Conservation (phyloP, 208 protist species). For the Spongospora subterranea region DNA sequence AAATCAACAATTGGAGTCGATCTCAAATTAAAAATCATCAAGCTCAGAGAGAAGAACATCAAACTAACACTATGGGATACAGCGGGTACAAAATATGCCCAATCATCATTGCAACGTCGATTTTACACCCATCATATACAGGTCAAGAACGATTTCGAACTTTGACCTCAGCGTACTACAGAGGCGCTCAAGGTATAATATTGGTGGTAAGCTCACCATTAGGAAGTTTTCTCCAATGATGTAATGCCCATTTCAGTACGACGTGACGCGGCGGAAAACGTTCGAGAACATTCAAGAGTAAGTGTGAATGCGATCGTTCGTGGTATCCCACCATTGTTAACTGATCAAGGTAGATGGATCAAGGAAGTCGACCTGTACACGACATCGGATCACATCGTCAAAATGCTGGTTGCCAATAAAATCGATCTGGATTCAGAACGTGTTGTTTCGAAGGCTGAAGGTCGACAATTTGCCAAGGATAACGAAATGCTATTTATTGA, state of each 20-base stretch:
- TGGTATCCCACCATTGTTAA: no score
- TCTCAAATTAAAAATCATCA: conserved; percentile 64
- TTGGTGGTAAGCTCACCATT: conserved; percentile 63
- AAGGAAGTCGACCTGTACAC: conserved; percentile 63
- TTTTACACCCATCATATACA: not conserved
- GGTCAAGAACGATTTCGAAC: conserved; percentile 67
- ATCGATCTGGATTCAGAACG: conserved; percentile 61
- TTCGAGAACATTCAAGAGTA: conserved; percentile 56
- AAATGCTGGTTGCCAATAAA: conserved; percentile 63
- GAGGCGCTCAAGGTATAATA: conserved; percentile 69
- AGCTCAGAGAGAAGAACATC: conserved; percentile 58
- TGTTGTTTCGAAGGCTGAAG: conserved; percentile 55
- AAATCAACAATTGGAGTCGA: conserved; percentile 69
- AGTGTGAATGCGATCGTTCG: no score
- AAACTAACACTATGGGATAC: conserved; percentile 69
- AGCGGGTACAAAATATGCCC: no score
- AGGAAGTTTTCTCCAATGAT: conserved; percentile 50
- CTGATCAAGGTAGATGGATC: conserved; percentile 46
- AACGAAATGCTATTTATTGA: conserved; percentile 65
- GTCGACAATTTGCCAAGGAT: conserved; percentile 43
- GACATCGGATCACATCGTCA: conserved; percentile 37
- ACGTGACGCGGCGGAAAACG: conserved; percentile 38
- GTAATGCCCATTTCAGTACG: conserved; percentile 54
- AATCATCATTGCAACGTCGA: not conserved
- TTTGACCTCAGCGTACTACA: conserved; percentile 65